Evolutionary conservation across 2,329 filamentous ascomycete genomes (phyloP), one percentile per base, ranked within the genome.

Genomic region (Phyllosticta ampelicida): DNA sequence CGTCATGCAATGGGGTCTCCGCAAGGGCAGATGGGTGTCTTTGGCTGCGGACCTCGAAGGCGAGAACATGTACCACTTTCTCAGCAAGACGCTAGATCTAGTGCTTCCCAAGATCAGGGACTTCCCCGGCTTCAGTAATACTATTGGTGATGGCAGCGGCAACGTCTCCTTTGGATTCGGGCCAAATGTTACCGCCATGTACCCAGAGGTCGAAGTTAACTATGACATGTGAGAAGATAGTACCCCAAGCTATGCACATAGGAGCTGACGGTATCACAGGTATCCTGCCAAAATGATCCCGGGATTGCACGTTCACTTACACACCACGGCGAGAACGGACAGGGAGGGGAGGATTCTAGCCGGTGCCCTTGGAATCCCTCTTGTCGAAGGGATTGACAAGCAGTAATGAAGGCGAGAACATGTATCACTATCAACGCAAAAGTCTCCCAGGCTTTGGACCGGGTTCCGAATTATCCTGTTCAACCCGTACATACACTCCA

Each of bases 21-120:
- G 82, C 61, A 80, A 84, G 66, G 87, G 87, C 51, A 84, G 86
- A 69, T 81, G 85, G 63, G 79, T 89, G 26, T 84, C 89, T 60
- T 83, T 88, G 64, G 96, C 92, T 68, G 85, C 83, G 54, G 86
- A 88, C 23, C 75, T 99, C 62, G 78, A 80, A 58, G 90, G 89
- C 28, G 86, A 94, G 70, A 81, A 86, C 60, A 94, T 95, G 67
- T 88, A 89, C 62, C 86, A 96, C 71, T 96, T 99, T 71, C 70
- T 99, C 51, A 87, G 92, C 67, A 96, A 96, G 77, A 78, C 90
- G 64, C 79, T 97, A 58, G 90, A 95, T 70, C 78, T 97, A 9
- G 91, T 99, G 5, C 80, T 97, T 70, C 94, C 94, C 48, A 88
- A 86, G 68, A 95, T 99, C 74, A 99, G 97, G 79, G 94, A 99